Base-by-base conservation (phyloP, 306 rosid species). In the Carpinus viminea region DNA sequence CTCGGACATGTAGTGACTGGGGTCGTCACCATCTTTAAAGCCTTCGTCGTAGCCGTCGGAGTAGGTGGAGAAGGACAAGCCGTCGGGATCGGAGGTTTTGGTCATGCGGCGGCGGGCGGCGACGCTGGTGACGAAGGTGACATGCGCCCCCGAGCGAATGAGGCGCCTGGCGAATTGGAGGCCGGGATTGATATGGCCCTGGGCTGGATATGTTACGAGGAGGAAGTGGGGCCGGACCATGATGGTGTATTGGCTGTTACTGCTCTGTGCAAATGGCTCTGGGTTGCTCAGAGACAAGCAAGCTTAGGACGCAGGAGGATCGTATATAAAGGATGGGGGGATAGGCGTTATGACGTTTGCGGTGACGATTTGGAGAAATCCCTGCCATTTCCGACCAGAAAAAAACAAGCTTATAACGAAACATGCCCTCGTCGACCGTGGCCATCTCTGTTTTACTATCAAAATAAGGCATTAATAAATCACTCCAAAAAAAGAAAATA, bases 181-280 rank as follows among this genome's bases (percentile, higher is more conserved):
- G 8, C 86, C 36, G 0, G 89, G 92, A 80, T 86, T 90, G 47
- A 90, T 52, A 73, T 85, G 89, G 69, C 94, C 91, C 54, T 85
- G 92, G 2, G 72, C 3, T 0, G 87, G 85, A 68, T 72, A 83
- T 7, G 92, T 16, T 36, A 86, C 11, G 6, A 86, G 56, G 21
- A 90, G 85, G 76, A 88, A 73, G 43, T 80, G 85, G 47, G 76
- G 86, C 0, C 77, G 84, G 13, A 3, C 52, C 52, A 48, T 48
- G 12, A 8, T 47, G 51, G 13, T 47, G 51, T 31, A 31, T 31
- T 9, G 10, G 51, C 12, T 34, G 31, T 38, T 45, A 3, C 66
- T 48, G 4, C 18, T 48, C 13, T 48, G 15, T 10, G 52, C 3
- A 48, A 48, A 41, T 41, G 45, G 8, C 8, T 5, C 9, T 41